Percentiles rank a stretch among this genome's conserved stretches.
Conservation (phyloP, 1,139 yeast genomes). For the Debaryomyces sp. region DNA sequence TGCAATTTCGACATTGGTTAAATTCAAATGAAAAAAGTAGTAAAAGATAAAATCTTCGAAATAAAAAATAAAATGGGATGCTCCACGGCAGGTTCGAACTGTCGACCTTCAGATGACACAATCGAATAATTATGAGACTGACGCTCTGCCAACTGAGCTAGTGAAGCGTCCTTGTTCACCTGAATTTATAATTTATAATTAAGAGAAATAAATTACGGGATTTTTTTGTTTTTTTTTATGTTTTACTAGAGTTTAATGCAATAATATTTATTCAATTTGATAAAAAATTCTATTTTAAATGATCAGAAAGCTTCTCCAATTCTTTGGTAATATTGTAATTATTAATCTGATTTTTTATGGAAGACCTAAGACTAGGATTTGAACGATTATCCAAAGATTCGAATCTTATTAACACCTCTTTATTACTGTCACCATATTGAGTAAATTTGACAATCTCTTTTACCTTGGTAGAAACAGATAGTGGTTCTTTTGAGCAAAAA, state of each 20-base stretch:
- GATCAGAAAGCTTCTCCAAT: constrained; percentile 4
- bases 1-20: constrained; percentile 3
- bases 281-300: background rate
- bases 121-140: constrained; percentile 40
- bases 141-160: constrained; percentile 57
- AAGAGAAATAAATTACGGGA: background rate
- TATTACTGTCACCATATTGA: background rate
- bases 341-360: constrained; percentile 3
- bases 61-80: constrained; percentile 33
- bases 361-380: background rate
- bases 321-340: constrained; percentile 3
- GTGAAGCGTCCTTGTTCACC: constrained; percentile 30
- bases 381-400: background rate
- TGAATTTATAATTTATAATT: background rate
- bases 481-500: constrained; percentile 14
- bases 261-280: background rate
- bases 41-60: background rate
- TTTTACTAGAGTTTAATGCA: background rate
- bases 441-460: constrained; percentile 10
- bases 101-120: constrained; percentile 56
- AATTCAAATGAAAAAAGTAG: background rate
- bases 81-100: constrained; percentile 60
- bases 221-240: background rate
- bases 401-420: constrained; percentile 10
- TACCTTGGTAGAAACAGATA: constrained; percentile 13